Evolutionary conservation across 176 grass and related monocot genomes (phyloP).

Genomic region (Oryza coarctata): DNA sequence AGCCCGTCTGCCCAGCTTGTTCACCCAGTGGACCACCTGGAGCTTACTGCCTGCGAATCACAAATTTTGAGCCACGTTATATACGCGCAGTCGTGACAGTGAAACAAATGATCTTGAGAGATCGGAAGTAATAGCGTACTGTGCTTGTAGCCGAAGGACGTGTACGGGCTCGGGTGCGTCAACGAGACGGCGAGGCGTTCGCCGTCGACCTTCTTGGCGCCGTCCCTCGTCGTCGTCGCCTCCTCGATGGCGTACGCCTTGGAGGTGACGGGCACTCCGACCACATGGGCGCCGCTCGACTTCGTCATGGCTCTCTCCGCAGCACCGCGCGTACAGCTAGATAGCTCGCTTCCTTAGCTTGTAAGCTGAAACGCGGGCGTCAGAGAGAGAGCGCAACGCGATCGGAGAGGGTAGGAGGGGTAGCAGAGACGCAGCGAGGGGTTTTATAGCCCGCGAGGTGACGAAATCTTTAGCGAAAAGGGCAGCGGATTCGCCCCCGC

Average conservation of each 20-base stretch:
- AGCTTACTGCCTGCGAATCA: conserved; percentile 41
- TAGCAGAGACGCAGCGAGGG: not conserved
- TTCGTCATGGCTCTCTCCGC: conserved; percentile 27
- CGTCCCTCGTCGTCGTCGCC: conserved; percentile 14
- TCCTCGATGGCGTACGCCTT: conserved; percentile 62
- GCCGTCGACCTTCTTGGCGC: not conserved
- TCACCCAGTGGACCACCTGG: conserved; percentile 57
- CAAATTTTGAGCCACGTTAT: not conserved
- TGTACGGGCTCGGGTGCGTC: conserved; percentile 51
- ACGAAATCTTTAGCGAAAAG: conserved; percentile 39
- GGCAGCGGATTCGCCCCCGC: not conserved
- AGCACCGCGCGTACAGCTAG: no score
- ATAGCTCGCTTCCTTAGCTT: not conserved
- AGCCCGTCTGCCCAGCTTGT: conserved; percentile 55
- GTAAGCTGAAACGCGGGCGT: not conserved
- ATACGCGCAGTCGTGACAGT: not conserved
- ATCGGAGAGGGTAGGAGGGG: conserved; percentile 26
- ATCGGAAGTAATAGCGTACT: conserved; percentile 28
- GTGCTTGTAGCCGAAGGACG: conserved; percentile 38
- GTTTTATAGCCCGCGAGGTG: conserved; percentile 45
- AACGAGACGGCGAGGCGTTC: conserved; percentile 40
- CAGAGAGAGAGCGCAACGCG: not conserved
- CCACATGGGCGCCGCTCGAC: conserved; percentile 48
- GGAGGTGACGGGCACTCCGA: conserved; percentile 54
- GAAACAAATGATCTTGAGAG: not conserved